These are phyloP conservation scores for Thalassiosira exigua DNA, from an alignment of 352 stramenopile genomes.

Conservation along the genomic window DNA sequence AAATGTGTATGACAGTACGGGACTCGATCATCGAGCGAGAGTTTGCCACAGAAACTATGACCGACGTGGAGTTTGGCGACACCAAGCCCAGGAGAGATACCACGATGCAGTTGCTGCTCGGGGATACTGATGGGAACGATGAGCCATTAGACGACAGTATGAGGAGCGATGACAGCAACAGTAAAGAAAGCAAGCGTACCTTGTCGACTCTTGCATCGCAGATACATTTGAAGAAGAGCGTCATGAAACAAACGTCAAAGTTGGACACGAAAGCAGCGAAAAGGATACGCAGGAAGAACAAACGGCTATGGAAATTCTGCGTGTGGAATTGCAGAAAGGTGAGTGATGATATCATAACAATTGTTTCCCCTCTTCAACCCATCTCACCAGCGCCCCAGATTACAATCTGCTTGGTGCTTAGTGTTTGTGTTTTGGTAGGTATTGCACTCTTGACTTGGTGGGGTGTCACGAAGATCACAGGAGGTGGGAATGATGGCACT, in stretches of 20 bases:
- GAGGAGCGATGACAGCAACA: not conserved
- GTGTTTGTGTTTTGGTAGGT: slow-evolving; percentile 24
- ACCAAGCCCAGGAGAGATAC: not conserved
- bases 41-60: slow-evolving; percentile 41
- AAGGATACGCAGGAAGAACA: slow-evolving; percentile 47
- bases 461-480: slow-evolving; percentile 12
- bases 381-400: no score
- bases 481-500: no score
- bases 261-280: slow-evolving; percentile 20
- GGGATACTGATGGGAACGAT: not conserved
- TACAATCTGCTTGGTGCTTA: slow-evolving; percentile 25
- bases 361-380: no score
- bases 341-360: not conserved
- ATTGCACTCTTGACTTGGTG: slow-evolving; percentile 26
- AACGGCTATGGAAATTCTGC: slow-evolving; percentile 52
- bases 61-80: slow-evolving; percentile 36
- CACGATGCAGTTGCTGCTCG: not conserved
- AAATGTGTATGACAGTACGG: slow-evolving; percentile 26
- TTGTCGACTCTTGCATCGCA: not conserved
- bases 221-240: slow-evolving; percentile 1
- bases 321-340: slow-evolving; percentile 61
- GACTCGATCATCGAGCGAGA: slow-evolving; percentile 42
- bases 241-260: slow-evolving; percentile 20
- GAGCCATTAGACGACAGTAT: slow-evolving; percentile 24
- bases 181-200: slow-evolving; percentile 16